Evolutionary conservation across 2,329 filamentous ascomycete species (phyloP).

Genomic region (Fragosphaeria purpurea): DNA sequence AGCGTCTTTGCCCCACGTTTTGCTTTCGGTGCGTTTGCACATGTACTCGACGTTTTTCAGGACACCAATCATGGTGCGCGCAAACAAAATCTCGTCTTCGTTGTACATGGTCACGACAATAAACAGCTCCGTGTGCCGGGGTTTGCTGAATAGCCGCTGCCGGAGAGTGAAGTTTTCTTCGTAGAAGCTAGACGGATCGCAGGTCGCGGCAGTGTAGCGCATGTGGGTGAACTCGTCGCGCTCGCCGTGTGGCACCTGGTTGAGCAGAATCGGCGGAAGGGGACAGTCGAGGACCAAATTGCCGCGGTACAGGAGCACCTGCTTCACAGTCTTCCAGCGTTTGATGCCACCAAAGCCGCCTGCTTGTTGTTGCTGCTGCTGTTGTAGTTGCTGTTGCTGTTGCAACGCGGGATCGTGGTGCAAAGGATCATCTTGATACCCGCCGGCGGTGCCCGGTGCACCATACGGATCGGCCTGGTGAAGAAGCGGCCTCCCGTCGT

Average conservation of each 20-base stretch:
- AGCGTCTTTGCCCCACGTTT: conserved; percentile 95
- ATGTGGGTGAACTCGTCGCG: conserved; percentile 87
- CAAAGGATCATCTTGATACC: conserved; percentile 35
- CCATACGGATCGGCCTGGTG: conserved; percentile 43
- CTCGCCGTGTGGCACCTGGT: conserved; percentile 81
- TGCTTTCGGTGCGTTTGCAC: conserved; percentile 85
- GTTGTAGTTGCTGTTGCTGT: conserved; percentile 13
- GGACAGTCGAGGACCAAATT: conserved; percentile 97
- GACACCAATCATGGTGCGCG: conserved; percentile 89
- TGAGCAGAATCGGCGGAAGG: conserved; percentile 77
- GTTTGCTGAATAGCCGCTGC: conserved; percentile 85
- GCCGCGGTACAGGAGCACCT: conserved; percentile 92
- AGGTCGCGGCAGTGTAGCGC: conserved; percentile 90
- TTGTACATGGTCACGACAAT: conserved; percentile 99
- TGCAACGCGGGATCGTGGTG: conserved; percentile 8
- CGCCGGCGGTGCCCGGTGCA: conserved; percentile 16
- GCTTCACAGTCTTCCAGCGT: conserved; percentile 97
- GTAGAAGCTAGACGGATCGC: conserved; percentile 81
- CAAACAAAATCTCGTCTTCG: conserved; percentile 92
- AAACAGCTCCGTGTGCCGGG: conserved; percentile 86
- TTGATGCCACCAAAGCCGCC: conserved; percentile 49
- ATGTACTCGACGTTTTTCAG: conserved; percentile 99
- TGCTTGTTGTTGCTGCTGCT: conserved; percentile 34
- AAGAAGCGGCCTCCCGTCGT: conserved; percentile 67
- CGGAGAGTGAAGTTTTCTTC: conserved; percentile 83